Conservation (phyloP, 1,284 basidiomycete species). For the Vanrija sp. region DNA sequence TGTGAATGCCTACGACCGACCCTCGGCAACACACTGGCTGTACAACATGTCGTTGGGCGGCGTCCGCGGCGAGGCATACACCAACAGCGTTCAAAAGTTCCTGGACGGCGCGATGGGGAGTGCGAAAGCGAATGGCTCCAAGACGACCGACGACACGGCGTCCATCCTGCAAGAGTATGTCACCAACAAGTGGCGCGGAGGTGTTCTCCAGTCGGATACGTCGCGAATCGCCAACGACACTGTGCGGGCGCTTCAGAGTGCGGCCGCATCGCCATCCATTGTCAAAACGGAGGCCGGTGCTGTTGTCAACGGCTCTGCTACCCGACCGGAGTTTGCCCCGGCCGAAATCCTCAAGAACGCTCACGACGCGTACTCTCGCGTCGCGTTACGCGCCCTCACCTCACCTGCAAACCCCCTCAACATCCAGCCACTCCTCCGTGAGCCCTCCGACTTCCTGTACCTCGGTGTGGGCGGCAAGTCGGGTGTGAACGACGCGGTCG, state of each 20-base stretch:
- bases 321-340: too few species aligned
- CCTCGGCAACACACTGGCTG: slow-evolving; percentile 24
- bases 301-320: not conserved
- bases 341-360: not conserved
- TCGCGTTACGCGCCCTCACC: slow-evolving; percentile 27
- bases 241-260: slow-evolving; percentile 2
- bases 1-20: slow-evolving; percentile 32
- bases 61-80: slow-evolving; percentile 41
- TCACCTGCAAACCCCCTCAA: slow-evolving; percentile 31
- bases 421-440: slow-evolving; percentile 31
- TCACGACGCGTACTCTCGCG: slow-evolving; percentile 20
- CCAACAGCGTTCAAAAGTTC: slow-evolving; percentile 35
- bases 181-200: slow-evolving; percentile 22
- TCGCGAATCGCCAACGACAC: slow-evolving; percentile 11
- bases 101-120: slow-evolving; percentile 35
- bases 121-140: not conserved
- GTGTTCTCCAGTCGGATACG: slow-evolving; percentile 18
- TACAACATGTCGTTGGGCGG: slow-evolving; percentile 31
- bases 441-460: slow-evolving; percentile 35
- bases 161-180: slow-evolving; percentile 28
- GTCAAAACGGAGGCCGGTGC: not conserved
- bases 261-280: not conserved
- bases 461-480: slow-evolving; percentile 30
- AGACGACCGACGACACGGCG: too few species aligned
- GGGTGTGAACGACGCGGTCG: slow-evolving; percentile 28